Evolutionary conservation across 352 stramenopile genomes (phyloP).

Genomic region (Pythium volutum): DNA sequence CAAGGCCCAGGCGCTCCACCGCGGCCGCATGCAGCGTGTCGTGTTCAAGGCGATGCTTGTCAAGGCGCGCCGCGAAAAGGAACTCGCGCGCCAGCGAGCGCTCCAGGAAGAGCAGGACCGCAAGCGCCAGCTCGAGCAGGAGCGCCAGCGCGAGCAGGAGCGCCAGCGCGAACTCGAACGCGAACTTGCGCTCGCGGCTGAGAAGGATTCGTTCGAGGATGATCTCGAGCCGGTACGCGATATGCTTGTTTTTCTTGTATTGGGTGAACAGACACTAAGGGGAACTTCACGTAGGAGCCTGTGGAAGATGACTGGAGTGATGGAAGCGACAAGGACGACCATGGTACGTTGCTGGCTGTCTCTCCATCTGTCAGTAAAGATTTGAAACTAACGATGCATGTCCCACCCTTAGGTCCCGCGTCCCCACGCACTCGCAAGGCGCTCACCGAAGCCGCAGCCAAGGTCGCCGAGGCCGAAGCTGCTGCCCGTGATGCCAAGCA

Average conservation of each 20-base stretch:
- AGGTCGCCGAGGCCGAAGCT: conserved; percentile 71
- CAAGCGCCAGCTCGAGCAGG: conserved; percentile 15
- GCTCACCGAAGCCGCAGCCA: conserved; percentile 66
- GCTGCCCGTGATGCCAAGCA: conserved; percentile 70
- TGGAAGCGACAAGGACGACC: conserved; percentile 58
- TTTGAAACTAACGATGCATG: neutral
- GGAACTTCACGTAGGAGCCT: conserved; percentile 64
- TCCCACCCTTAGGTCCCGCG: conserved; percentile 32
- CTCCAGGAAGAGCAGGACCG: conserved; percentile 19
- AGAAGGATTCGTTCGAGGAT: conserved; percentile 31
- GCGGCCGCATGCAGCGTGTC: conserved; percentile 62
- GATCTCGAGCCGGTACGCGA: conserved; percentile 54
- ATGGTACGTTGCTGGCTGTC: conserved; percentile 17
- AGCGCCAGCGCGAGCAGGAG: conserved; percentile 34
- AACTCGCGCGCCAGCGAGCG: conserved; percentile 29
- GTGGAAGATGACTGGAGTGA: conserved; percentile 83
- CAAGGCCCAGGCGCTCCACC: conserved; percentile 48
- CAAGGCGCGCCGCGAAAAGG: conserved; percentile 39
- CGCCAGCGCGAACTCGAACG: conserved; percentile 25
- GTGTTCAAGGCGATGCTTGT: conserved; percentile 46
- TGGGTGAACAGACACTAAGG: conserved; percentile 42
- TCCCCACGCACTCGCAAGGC: conserved; percentile 59
- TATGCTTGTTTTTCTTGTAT: neutral
- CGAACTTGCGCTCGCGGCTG: conserved; percentile 4
- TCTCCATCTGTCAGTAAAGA: neutral